phyloP scores from a whole-genome alignment of 371 early-diverging fungal genomes.

The Mortierella sp. region DNA sequence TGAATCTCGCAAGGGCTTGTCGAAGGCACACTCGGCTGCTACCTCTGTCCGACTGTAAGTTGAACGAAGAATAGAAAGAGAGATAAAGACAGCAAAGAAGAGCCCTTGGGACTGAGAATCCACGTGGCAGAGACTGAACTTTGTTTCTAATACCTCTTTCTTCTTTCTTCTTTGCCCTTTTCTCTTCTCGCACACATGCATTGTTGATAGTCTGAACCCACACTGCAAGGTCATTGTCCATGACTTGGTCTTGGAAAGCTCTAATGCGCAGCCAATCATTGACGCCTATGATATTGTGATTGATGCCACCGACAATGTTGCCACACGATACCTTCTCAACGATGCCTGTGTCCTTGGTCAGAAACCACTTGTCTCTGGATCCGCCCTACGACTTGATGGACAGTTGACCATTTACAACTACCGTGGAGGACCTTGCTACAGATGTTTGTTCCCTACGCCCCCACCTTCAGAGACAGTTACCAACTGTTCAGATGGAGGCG shows the following conservation, averaged over 20 bases:
- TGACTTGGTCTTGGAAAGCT: conserved; percentile 67
- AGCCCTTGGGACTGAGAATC: no score
- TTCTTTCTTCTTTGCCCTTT: conserved; percentile 9
- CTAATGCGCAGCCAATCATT: conserved; percentile 74
- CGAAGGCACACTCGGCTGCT: conserved; percentile 88
- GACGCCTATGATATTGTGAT: conserved; percentile 91
- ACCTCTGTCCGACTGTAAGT: conserved; percentile 66
- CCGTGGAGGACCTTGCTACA: conserved; percentile 94
- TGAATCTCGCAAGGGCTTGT: conserved; percentile 75
- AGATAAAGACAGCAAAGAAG: no score
- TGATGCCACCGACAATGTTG: conserved; percentile 98
- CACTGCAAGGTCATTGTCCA: conserved; percentile 64
- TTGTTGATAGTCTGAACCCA: conserved; percentile 67
- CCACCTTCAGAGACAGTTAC: conserved; percentile 90
- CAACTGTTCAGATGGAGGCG: conserved; percentile 98
- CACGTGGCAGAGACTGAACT: not conserved
- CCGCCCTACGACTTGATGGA: conserved; percentile 96
- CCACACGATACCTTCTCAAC: conserved; percentile 95
- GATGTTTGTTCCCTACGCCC: conserved; percentile 96
- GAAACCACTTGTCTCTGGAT: conserved; percentile 94
- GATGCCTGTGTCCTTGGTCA: conserved; percentile 90
- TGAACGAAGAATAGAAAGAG: not conserved
- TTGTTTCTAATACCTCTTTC: not conserved
- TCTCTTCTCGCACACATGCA: no score
- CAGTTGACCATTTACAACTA: conserved; percentile 92